These are phyloP conservation scores for Cyclaneusma minus DNA, from an alignment of 2,329 filamentous ascomycete species.

Conservation along the genomic window DNA sequence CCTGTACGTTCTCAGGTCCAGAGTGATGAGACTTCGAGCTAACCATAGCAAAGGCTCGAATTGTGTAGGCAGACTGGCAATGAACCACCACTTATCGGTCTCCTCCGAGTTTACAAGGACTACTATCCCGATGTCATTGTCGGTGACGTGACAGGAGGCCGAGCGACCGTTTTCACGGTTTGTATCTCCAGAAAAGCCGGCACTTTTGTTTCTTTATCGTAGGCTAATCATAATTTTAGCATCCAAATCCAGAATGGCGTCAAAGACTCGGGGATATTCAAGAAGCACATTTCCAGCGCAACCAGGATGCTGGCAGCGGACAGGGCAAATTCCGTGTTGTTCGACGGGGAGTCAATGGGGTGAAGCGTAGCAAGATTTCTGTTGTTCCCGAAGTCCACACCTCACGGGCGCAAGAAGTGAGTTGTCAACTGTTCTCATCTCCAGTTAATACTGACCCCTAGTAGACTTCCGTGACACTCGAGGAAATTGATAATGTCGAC, in stretches of 20 bases:
- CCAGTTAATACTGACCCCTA: slow-evolving; percentile 17
- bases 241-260: slow-evolving; percentile 65
- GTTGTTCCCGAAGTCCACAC: slow-evolving; percentile 58
- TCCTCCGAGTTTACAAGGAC: slow-evolving; percentile 74
- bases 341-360: slow-evolving; percentile 27
- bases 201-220: neutral
- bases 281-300: slow-evolving; percentile 34
- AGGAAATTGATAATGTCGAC: slow-evolving; percentile 60
- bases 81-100: slow-evolving; percentile 57
- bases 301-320: slow-evolving; percentile 25
- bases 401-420: slow-evolving; percentile 52
- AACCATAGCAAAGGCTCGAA: slow-evolving; percentile 28
- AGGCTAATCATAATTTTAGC: slow-evolving; percentile 27
- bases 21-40: slow-evolving; percentile 4
- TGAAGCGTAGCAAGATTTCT: slow-evolving; percentile 31
- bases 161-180: slow-evolving; percentile 46
- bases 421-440: slow-evolving; percentile 13
- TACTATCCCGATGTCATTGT: slow-evolving; percentile 84
- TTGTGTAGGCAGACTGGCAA: slow-evolving; percentile 47
- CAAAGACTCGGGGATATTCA: slow-evolving; percentile 53
- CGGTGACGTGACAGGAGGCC: slow-evolving; percentile 46
- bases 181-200: slow-evolving; percentile 1
- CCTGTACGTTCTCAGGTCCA: slow-evolving; percentile 40
- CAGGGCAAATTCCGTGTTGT: slow-evolving; percentile 48
- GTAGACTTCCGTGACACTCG: slow-evolving; percentile 48